Percentiles rank a stretch among this genome's conserved stretches.
phyloP scores from a whole-genome alignment of 305 asterid genomes.

The Fraxinus albicans region DNA sequence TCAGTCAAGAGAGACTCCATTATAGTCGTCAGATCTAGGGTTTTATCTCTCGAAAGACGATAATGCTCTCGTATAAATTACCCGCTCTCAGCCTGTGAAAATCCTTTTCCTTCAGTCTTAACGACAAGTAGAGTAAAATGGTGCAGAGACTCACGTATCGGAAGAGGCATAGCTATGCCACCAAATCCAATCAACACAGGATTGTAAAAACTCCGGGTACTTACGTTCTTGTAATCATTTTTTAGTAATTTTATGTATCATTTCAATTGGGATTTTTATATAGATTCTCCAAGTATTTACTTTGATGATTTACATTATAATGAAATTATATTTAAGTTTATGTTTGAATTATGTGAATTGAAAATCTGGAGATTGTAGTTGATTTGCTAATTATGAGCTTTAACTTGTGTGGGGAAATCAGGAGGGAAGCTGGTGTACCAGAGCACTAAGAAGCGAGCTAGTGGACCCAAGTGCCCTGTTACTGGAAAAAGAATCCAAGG shows the following conservation, averaged over 20 bases:
- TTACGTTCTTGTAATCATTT: not conserved
- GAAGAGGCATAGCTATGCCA: conserved; percentile 78
- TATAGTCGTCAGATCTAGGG: conserved; percentile 34
- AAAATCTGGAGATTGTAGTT: not conserved
- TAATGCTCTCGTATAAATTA: conserved; percentile 9
- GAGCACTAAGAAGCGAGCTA: conserved; percentile 81
- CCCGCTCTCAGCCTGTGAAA: accelerated
- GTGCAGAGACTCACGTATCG: conserved; percentile 79
- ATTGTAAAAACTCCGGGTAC: conserved; percentile 76
- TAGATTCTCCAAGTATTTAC: not conserved
- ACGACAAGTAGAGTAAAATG: conserved; percentile 33
- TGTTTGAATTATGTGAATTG: not conserved
- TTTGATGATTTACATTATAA: not conserved
- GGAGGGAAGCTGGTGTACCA: conserved; percentile 87
- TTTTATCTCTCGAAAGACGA: not conserved
- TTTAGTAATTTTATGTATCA: not conserved
- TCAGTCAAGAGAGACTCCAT: not conserved
- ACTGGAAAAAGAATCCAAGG: conserved; percentile 93
- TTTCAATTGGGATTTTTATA: not conserved
- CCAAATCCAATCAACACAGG: conserved; percentile 77
- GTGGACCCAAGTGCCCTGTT: conserved; percentile 91
- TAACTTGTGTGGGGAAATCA: conserved; percentile 18
- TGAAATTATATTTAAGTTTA: not conserved
- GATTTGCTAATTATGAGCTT: not conserved
- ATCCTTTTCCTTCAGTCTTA: conserved; percentile 5